Conservation (phyloP, 805 yeast species). For the Candida pini region DNA sequence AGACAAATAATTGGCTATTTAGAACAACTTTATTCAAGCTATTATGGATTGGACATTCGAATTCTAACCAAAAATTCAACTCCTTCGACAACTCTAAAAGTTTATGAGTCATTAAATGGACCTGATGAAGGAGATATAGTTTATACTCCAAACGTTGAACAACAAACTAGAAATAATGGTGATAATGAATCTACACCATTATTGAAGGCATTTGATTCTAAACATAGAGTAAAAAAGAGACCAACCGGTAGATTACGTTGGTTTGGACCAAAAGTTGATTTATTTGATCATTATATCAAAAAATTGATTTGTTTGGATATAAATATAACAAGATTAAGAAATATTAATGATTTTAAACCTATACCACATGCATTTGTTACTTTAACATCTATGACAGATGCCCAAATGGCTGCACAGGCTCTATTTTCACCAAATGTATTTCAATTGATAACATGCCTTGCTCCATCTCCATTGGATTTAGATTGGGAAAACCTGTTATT, state of each 20-base stretch:
- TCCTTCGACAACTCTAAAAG: constrained; percentile 26
- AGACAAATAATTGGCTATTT: constrained; percentile 26
- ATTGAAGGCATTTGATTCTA: constrained; percentile 14
- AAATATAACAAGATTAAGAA: constrained; percentile 30
- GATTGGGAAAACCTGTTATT: constrained; percentile 63
- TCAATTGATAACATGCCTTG: constrained; percentile 74
- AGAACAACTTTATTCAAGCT: constrained; percentile 37
- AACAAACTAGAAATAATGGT: constrained; percentile 1
- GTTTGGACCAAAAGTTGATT: constrained; percentile 26
- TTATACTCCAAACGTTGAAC: constrained; percentile 7
- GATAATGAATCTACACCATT: constrained; percentile 15
- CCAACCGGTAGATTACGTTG: constrained; percentile 19
- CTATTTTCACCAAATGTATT: constrained; percentile 86
- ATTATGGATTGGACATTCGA: constrained; percentile 38
- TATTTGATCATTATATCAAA: constrained; percentile 30
- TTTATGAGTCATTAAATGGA: constrained; percentile 19
- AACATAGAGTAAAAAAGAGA: constrained; percentile 9
- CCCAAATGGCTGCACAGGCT: constrained; percentile 97
- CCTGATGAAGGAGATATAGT: constrained; percentile 13
- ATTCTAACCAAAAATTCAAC: constrained; percentile 17
- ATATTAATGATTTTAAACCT: constrained; percentile 33
- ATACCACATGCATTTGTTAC: constrained; percentile 67
- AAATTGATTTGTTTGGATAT: constrained; percentile 33
- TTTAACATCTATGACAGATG: constrained; percentile 89
- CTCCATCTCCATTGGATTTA: constrained; percentile 95